Evolutionary conservation across 2,329 filamentous ascomycete species (phyloP).

Genomic region (Cercospora sojina): DNA sequence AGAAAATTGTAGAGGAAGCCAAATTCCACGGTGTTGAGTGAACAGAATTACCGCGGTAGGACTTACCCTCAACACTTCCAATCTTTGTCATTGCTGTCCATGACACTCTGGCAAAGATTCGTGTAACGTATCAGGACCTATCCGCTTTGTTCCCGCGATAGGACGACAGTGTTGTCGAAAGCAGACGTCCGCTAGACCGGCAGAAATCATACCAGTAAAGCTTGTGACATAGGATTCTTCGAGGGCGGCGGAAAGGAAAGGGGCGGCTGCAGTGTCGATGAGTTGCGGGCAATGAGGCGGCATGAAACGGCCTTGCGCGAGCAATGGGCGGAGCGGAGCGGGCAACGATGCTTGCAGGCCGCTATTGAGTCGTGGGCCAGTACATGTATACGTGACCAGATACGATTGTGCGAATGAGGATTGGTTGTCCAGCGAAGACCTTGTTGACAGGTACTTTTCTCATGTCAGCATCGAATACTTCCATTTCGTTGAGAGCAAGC

Average conservation of each 20-base stretch:
- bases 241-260: background rate
- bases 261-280: background rate
- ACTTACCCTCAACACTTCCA: too few species aligned
- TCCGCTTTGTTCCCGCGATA: background rate
- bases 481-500: background rate
- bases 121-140: too few species aligned
- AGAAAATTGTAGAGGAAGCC: background rate
- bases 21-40: background rate
- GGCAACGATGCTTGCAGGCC: background rate
- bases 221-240: background rate
- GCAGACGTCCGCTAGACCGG: background rate
- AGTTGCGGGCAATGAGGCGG: background rate
- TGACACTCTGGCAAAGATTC: too few species aligned
- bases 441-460: background rate
- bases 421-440: background rate
- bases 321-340: background rate
- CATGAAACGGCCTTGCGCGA: background rate
- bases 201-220: background rate
- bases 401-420: background rate
- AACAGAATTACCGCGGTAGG: too few species aligned
- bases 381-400: background rate
- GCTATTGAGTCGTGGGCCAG: background rate
- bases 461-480: background rate
- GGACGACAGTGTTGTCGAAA: too few species aligned
- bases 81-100: too few species aligned